Evolutionary conservation across 176 grass and related monocot genomes (phyloP).

Genomic region (Aegilops speltoides): DNA sequence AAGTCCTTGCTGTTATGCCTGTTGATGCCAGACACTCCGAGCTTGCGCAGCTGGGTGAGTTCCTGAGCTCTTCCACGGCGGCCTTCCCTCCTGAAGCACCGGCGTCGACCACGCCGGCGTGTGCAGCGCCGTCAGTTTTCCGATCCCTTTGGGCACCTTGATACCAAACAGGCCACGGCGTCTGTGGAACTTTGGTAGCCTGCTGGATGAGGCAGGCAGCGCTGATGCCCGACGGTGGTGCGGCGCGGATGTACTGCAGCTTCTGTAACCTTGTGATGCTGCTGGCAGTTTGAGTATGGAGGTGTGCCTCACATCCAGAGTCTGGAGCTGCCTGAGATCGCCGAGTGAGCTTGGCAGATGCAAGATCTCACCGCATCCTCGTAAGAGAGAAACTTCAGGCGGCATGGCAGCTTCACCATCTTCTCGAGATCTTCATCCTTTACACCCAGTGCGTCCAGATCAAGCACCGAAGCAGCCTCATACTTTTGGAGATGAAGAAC

Average conservation of each 20-base stretch:
- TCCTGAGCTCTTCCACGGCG: background rate
- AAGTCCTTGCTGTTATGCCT: background rate
- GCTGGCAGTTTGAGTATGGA: background rate
- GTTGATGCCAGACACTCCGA: conserved; percentile 14
- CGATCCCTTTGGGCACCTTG: background rate
- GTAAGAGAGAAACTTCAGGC: conserved; percentile 42
- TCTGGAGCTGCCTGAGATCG: conserved; percentile 20
- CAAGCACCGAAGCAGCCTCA: conserved; percentile 42
- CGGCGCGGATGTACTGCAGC: conserved; percentile 18
- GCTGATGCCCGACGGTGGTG: background rate
- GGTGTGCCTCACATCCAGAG: conserved; percentile 26
- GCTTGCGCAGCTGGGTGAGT: conserved; percentile 24
- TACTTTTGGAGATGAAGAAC: background rate
- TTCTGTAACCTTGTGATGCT: conserved; percentile 12
- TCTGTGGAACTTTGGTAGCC: background rate
- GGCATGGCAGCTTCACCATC: background rate
- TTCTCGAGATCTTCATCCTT: background rate
- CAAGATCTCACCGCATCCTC: background rate
- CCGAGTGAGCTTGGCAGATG: background rate
- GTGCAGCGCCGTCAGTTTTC: background rate
- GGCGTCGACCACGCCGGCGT: background rate
- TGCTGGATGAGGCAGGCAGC: background rate
- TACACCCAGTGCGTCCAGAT: conserved; percentile 12
- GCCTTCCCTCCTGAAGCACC: background rate
- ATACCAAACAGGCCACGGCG: background rate